These are phyloP conservation scores for Talaromyces amestolkiae DNA, from an alignment of 2,329 filamentous ascomycete species.

Conservation along the genomic window DNA sequence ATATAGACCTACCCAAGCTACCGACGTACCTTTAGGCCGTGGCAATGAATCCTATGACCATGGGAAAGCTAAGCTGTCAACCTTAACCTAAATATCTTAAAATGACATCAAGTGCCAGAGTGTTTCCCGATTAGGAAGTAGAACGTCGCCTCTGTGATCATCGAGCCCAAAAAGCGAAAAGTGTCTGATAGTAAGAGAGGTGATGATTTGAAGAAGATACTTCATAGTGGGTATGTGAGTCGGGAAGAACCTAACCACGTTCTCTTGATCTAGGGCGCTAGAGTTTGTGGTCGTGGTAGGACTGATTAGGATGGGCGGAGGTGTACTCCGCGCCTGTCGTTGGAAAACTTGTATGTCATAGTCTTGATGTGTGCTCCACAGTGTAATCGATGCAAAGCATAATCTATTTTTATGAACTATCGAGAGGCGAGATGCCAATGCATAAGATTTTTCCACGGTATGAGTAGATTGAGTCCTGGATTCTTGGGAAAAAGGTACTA, in stretches of 20 bases:
- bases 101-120: constrained; percentile 5
- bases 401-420: neutral
- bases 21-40: neutral
- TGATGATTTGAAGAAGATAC: neutral
- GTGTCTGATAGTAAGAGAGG: neutral
- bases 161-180: neutral
- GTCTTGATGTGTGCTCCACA: neutral
- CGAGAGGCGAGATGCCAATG: neutral
- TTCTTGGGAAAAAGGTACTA: too few relatives aligned
- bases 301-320: neutral
- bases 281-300: neutral
- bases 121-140: neutral
- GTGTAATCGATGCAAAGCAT: neutral
- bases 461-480: neutral
- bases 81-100: neutral
- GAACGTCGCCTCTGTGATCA: neutral
- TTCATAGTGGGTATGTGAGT: neutral
- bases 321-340: neutral
- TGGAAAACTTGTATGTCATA: neutral
- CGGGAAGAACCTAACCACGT: neutral
- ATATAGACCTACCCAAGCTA: constrained; percentile 6
- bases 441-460: neutral
- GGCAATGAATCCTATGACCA: neutral
- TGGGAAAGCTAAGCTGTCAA: neutral
- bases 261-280: neutral